Conservation (phyloP, 345 rosid genomes). For the Lepidium africanum region DNA sequence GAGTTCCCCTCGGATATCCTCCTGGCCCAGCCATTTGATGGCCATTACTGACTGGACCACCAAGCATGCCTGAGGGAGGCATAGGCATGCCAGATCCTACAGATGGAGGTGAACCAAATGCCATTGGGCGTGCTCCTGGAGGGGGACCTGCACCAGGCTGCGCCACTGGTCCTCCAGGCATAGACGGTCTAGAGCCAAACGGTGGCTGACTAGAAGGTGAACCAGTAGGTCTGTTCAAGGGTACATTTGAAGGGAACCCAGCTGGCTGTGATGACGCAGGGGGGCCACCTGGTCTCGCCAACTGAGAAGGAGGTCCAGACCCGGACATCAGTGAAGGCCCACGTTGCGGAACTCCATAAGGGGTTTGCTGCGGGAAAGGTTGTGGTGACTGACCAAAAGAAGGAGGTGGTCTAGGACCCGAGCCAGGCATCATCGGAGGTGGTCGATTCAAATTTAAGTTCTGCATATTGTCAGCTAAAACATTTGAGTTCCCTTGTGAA, state of each 20-base stretch:
- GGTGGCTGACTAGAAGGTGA: conserved; percentile 52
- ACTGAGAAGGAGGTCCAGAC: conserved; percentile 46
- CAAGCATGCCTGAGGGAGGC: conserved; percentile 31
- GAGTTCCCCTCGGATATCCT: conserved; percentile 33
- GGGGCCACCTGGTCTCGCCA: conserved; percentile 57
- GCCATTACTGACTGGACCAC: conserved; percentile 44
- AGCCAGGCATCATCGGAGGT: conserved; percentile 31
- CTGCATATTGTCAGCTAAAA: conserved; percentile 54
- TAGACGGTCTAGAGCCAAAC: conserved; percentile 54
- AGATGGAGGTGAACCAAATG: conserved; percentile 36
- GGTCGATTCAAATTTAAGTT: conserved; percentile 60
- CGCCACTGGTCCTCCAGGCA: conserved; percentile 25
- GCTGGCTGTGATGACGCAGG: conserved; percentile 48
- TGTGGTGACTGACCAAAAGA: conserved; percentile 62
- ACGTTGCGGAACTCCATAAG: conserved; percentile 49
- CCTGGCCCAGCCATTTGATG: conserved; percentile 33
- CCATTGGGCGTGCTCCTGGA: conserved; percentile 44
- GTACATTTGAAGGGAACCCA: conserved; percentile 22
- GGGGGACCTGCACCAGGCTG: conserved; percentile 32
- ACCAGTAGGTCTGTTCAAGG: conserved; percentile 50
- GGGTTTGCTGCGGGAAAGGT: conserved; percentile 39
- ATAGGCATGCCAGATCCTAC: conserved; percentile 32
- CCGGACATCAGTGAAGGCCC: conserved; percentile 47
- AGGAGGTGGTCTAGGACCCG: conserved; percentile 50
- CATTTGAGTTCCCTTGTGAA: conserved; percentile 33